Conservation (phyloP, 441 rosid genomes). For the Syzygium syzygioides region DNA sequence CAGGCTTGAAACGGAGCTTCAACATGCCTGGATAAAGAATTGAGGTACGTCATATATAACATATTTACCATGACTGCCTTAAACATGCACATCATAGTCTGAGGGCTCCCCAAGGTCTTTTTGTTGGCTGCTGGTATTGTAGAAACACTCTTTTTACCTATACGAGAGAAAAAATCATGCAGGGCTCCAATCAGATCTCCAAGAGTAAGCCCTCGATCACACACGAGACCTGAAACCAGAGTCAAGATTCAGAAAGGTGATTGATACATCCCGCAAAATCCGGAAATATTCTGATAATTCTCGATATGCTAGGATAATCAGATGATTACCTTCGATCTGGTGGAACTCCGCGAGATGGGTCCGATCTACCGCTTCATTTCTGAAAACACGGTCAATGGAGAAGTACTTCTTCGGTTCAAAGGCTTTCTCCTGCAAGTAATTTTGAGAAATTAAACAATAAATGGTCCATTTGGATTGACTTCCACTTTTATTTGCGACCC, state of each 20-base stretch:
- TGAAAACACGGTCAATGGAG: conserved; percentile 94
- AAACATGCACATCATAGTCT: not conserved
- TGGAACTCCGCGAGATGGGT: conserved; percentile 98
- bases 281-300: not conserved
- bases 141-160: conserved; percentile 37
- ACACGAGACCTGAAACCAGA: conserved; percentile 68
- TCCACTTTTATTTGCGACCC: not conserved
- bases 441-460: conserved; percentile 1
- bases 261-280: not conserved
- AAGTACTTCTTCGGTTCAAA: conserved; percentile 80
- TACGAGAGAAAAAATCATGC: conserved; percentile 78
- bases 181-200: conserved; percentile 88
- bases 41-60: not conserved
- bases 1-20: conserved; percentile 83
- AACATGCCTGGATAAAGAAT: conserved; percentile 61
- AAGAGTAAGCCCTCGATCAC: conserved; percentile 89
- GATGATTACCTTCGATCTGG: conserved; percentile 78
- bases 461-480: not conserved
- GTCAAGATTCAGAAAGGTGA: not conserved
- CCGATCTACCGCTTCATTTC: conserved; percentile 93
- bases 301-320: not conserved
- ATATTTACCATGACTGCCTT: not conserved
- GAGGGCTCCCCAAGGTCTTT: not conserved
- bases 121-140: not conserved
- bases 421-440: conserved; percentile 34